Conservation (phyloP, 2,329 filamentous ascomycete genomes). For the Dichotomopilus funicola region DNA sequence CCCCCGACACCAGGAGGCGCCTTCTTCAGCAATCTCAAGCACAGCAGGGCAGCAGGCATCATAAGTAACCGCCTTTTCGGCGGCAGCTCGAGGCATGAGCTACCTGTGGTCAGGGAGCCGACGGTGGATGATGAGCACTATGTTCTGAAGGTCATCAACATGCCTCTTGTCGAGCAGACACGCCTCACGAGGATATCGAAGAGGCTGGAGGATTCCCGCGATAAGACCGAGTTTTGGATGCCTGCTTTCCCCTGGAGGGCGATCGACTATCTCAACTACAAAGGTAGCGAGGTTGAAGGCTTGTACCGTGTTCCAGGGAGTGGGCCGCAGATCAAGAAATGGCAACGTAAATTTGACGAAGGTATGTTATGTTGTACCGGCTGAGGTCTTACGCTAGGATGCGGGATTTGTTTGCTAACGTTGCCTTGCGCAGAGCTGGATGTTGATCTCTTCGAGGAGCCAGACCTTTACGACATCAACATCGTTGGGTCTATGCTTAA, state of each 20-base stretch:
- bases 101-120: slow-evolving; percentile 57
- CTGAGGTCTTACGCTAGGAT: too few relatives aligned
- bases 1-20: slow-evolving; percentile 55
- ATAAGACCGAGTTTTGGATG: slow-evolving; percentile 99
- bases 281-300: slow-evolving; percentile 87
- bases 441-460: slow-evolving; percentile 81
- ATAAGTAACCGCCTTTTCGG: slow-evolving; percentile 78
- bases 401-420: slow-evolving; percentile 16
- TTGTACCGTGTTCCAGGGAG: slow-evolving; percentile 89
- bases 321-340: slow-evolving; percentile 84
- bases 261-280: slow-evolving; percentile 94
- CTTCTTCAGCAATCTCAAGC: slow-evolving; percentile 68
- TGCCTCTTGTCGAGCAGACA: slow-evolving; percentile 81
- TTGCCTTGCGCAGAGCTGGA: slow-evolving; percentile 57
- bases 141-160: slow-evolving; percentile 74
- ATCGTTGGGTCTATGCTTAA: slow-evolving; percentile 96
- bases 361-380: slow-evolving; percentile 37
- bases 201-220: slow-evolving; percentile 74
- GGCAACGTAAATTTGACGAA: slow-evolving; percentile 86
- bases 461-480: slow-evolving; percentile 90
- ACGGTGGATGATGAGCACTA: slow-evolving; percentile 74
- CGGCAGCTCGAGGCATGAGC: slow-evolving; percentile 67
- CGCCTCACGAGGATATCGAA: slow-evolving; percentile 88
- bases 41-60: slow-evolving; percentile 69
- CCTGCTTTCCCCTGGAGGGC: slow-evolving; percentile 90